These are phyloP conservation scores for Glebionis coronaria DNA, from an alignment of 129 eudicot genomes.

Conservation along the genomic window DNA sequence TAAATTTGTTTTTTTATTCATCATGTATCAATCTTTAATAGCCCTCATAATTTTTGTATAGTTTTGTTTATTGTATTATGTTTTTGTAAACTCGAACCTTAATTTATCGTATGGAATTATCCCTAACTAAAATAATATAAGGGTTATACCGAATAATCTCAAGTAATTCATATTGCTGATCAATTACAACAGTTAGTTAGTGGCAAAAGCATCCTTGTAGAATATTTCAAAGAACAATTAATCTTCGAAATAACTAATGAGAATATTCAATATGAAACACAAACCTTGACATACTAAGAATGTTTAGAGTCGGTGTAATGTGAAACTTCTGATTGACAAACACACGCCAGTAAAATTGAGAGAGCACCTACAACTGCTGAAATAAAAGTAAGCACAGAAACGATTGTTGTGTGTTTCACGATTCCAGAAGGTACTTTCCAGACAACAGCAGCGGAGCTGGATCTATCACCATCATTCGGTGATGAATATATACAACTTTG, in stretches of 20 bases:
- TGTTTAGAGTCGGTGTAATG: slow-evolving; percentile 27
- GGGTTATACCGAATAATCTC: background rate
- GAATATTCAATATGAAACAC: slow-evolving; percentile 5
- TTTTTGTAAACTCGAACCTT: slow-evolving; percentile 11
- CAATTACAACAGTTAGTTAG: background rate
- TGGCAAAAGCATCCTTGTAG: background rate
- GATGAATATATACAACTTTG: slow-evolving; percentile 39
- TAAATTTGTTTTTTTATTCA: slow-evolving; percentile 9
- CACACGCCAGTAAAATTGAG: slow-evolving; percentile 47
- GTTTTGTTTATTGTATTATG: background rate
- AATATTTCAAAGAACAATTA: slow-evolving; percentile 10
- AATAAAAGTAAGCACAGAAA: slow-evolving; percentile 65
- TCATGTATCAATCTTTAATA: slow-evolving; percentile 4
- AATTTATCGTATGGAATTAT: background rate
- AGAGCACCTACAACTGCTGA: slow-evolving; percentile 64
- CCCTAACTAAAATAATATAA: slow-evolving; percentile 6
- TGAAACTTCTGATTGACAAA: slow-evolving; percentile 32
- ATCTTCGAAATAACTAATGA: background rate
- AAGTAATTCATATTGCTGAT: background rate
- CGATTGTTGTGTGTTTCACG: slow-evolving; percentile 52
- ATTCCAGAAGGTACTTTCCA: slow-evolving; percentile 91
- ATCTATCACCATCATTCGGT: slow-evolving; percentile 13
- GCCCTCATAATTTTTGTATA: background rate
- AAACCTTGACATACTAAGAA: slow-evolving; percentile 31
- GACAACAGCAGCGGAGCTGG: slow-evolving; percentile 16